A percentile compares a stretch with the other conserved stretches of the same genome.
phyloP scores from a whole-genome alignment of 805 yeast species.

The Teunomyces stri region DNA sequence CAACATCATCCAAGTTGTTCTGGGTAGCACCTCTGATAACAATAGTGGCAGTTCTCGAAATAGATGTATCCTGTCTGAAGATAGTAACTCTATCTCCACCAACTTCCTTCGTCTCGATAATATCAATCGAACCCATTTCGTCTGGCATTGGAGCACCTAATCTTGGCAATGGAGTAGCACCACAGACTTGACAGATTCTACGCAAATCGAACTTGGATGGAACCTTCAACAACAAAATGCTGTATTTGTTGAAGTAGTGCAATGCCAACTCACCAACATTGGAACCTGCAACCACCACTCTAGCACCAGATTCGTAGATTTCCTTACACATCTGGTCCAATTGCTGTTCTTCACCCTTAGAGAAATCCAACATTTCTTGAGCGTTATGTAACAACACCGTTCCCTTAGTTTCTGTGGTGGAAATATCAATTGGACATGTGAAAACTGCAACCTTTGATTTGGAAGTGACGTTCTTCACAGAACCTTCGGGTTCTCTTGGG shows the following conservation, averaged over 20 bases:
- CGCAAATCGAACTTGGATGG: conserved; percentile 93
- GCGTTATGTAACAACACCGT: conserved; percentile 95
- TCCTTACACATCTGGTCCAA: conserved; percentile 82
- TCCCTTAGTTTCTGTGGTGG: conserved; percentile 97
- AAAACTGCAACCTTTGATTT: conserved; percentile 86
- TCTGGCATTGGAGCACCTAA: conserved; percentile 94
- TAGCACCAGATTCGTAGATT: conserved; percentile 78
- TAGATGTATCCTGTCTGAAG: conserved; percentile 76
- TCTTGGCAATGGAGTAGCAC: conserved; percentile 93
- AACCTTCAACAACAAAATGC: conserved; percentile 80
- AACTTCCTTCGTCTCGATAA: conserved; percentile 87
- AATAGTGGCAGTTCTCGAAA: conserved; percentile 80
- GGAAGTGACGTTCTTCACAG: conserved; percentile 56
- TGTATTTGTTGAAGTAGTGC: conserved; percentile 87
- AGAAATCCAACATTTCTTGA: conserved; percentile 92
- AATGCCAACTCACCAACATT: conserved; percentile 90
- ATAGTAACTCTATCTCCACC: conserved; percentile 97
- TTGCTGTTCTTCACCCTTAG: conserved; percentile 94
- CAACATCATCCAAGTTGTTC: conserved; percentile 88
- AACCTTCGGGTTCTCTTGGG: conserved; percentile 96
- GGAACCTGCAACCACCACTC: conserved; percentile 91
- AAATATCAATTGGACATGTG: conserved; percentile 91
- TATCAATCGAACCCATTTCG: conserved; percentile 85
- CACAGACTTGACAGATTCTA: conserved; percentile 93
- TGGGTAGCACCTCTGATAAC: conserved; percentile 96